A percentile compares a stretch with the other conserved stretches of the same genome.
phyloP scores from a whole-genome alignment of 441 rosid species.

The Populus hybrid region DNA sequence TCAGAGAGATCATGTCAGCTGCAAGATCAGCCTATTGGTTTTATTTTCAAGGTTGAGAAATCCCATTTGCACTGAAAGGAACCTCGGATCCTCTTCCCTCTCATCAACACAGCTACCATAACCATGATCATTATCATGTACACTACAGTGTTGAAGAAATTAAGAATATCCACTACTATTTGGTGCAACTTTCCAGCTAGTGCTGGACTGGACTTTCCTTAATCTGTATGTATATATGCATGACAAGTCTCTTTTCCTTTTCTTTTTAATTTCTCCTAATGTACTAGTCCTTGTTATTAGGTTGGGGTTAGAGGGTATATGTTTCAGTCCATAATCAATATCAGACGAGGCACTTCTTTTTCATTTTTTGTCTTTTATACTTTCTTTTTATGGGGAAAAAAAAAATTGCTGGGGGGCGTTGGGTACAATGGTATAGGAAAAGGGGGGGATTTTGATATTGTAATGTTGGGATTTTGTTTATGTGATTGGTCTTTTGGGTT shows the following conservation, averaged over 20 bases:
- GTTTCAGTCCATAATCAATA: slow-evolving; percentile 27
- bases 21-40: slow-evolving; percentile 51
- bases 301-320: slow-evolving; percentile 28
- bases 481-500: slow-evolving; percentile 16
- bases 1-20: slow-evolving; percentile 83
- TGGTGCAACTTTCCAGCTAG: slow-evolving; percentile 33
- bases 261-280: neutral
- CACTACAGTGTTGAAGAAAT: slow-evolving; percentile 19
- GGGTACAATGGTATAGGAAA: slow-evolving; percentile 43
- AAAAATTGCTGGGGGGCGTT: neutral
- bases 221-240: slow-evolving; percentile 30
- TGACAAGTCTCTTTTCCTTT: slow-evolving; percentile 15
- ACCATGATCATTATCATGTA: slow-evolving; percentile 13
- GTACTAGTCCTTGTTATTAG: slow-evolving; percentile 19
- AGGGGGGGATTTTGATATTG: slow-evolving; percentile 38
- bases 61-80: slow-evolving; percentile 63
- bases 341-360: slow-evolving; percentile 22
- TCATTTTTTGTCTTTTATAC: slow-evolving; percentile 6
- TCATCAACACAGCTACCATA: slow-evolving; percentile 23
- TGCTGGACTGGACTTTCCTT: slow-evolving; percentile 11
- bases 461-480: slow-evolving; percentile 21
- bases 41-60: slow-evolving; percentile 41
- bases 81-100: slow-evolving; percentile 70
- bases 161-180: slow-evolving; percentile 13
- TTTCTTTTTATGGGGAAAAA: slow-evolving; percentile 4